Evolutionary conservation across 2,329 filamentous ascomycete species (phyloP).

Genomic region (Cordyceps javanica): DNA sequence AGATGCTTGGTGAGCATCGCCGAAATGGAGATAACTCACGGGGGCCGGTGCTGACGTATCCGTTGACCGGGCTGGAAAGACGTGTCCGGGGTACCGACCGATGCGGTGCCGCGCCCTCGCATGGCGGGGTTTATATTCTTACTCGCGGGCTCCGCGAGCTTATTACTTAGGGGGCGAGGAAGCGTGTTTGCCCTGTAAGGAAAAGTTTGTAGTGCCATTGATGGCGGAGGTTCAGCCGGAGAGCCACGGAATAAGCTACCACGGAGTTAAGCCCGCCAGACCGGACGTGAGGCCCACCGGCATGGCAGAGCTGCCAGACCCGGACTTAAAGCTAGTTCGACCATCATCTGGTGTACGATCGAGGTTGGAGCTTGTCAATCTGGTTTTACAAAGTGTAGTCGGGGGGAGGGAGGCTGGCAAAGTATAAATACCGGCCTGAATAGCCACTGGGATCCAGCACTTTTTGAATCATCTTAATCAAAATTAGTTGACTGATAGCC

Average conservation of each 20-base stretch:
- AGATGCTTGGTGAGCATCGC: not conserved
- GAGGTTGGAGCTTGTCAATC: not conserved
- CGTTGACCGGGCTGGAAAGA: not conserved
- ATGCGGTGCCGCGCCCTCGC: not conserved
- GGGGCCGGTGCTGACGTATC: not conserved
- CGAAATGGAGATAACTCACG: not conserved
- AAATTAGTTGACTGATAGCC: not conserved
- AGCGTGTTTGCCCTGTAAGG: too few relatives aligned
- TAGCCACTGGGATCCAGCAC: not conserved
- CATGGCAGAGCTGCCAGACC: not conserved
- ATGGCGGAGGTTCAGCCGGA: too few relatives aligned
- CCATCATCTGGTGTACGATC: not conserved
- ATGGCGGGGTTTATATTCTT: not conserved
- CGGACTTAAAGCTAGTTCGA: not conserved
- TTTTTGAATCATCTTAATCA: not conserved
- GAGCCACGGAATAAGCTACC: not conserved
- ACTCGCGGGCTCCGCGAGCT: not conserved
- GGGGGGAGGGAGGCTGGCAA: not conserved
- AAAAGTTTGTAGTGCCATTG: not conserved
- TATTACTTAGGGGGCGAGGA: not conserved
- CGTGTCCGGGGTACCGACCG: too few relatives aligned
- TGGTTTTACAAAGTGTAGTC: not conserved
- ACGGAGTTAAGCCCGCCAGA: not conserved
- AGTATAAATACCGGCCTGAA: not conserved
- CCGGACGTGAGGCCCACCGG: not conserved